Base-by-base conservation (phyloP, 129 eudicot species). In the Arctium minus region DNA sequence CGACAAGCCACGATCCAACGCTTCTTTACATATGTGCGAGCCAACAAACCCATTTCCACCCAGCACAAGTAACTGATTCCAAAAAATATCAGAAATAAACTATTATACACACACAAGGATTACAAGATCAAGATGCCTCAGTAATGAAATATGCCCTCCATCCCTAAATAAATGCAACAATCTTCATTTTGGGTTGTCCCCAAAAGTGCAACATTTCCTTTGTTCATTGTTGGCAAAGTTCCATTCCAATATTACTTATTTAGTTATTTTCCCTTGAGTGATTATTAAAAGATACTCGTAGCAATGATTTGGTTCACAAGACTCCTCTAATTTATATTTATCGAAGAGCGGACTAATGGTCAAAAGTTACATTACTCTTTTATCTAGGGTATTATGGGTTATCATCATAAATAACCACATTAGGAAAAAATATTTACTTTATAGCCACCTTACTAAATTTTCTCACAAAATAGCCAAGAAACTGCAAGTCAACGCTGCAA, bases 1-100 rank as follows among this genome's bases (percentile, higher is more conserved):
- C 2, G 89, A 77, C 38, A 96, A 81, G 29, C 99, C 98, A 72
- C 90, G 95, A 56, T 88, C 86, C 75, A 93, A 72, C 75, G 98
- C 99, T 86, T 96, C 99, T 84, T 90, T 86, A 86, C 97, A 96
- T 71, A 96, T 60, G 87, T 96, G 95, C 27, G 99, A 96, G 53
- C 99, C 99, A 80, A 96, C 97, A 88, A 91, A 96, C 39, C 99
- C 99, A 80, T 91, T 96, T 76, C 99, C 98, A 70, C 99, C 99
- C 53, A 93, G 88, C 77, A 96, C 97, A 73, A 96, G 99, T 80
- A 96, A 76, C 99, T 96, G 86, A 69, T 78, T 72, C 31, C 80
- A 73, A 56, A 73, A 87, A 56, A 74, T 10, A 29, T 53, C 44
- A 72, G 7, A 74, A 74, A 80, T 9, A 62, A 67, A 67, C 71